A percentile compares a stretch with the other conserved stretches of the same genome.
Evolutionary conservation across 2,329 filamentous ascomycete genomes (phyloP).

Genomic region (Penicillium decumbens): DNA sequence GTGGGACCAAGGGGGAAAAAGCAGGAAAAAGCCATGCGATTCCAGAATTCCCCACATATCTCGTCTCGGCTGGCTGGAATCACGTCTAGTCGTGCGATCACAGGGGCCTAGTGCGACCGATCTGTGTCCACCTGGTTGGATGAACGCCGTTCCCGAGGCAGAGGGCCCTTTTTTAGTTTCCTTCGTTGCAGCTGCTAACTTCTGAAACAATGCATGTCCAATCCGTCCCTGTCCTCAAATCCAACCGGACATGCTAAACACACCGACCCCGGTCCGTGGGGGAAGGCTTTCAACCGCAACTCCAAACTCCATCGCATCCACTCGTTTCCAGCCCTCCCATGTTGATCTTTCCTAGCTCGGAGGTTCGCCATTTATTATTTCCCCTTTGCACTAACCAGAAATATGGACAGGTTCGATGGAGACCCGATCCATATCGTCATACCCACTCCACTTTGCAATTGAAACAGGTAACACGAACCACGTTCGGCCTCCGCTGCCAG

Average conservation of each 20-base stretch:
- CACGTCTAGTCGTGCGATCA: conserved; percentile 20
- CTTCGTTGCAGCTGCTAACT: conserved; percentile 4
- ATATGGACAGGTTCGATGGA: conserved; percentile 1
- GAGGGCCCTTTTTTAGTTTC: conserved; percentile 1
- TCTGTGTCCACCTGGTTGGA: conserved; percentile 22
- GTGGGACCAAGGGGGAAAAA: conserved; percentile 6
- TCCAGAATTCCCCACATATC: conserved; percentile 22
- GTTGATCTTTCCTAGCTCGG: neutral
- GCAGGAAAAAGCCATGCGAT: conserved; percentile 16
- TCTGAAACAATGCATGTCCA: conserved; percentile 11
- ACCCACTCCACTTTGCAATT: conserved; percentile 16
- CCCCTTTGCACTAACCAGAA: neutral
- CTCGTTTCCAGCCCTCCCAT: conserved; percentile 8
- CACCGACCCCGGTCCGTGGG: conserved; percentile 1
- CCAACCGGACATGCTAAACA: conserved; percentile 1
- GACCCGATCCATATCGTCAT: conserved; percentile 16
- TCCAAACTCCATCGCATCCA: conserved; percentile 11
- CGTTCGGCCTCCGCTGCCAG: conserved; percentile 12
- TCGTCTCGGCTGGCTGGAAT: conserved; percentile 24
- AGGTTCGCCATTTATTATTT: neutral
- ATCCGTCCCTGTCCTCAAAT: conserved; percentile 1
- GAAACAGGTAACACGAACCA: conserved; percentile 8
- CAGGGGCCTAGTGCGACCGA: conserved; percentile 18
- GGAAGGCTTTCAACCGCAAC: neutral
- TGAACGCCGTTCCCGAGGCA: conserved; percentile 12